A percentile compares a stretch with the other conserved stretches of the same genome.
phyloP scores from a whole-genome alignment of 805 yeast species.

The Teunomyces lycoperdinae region DNA sequence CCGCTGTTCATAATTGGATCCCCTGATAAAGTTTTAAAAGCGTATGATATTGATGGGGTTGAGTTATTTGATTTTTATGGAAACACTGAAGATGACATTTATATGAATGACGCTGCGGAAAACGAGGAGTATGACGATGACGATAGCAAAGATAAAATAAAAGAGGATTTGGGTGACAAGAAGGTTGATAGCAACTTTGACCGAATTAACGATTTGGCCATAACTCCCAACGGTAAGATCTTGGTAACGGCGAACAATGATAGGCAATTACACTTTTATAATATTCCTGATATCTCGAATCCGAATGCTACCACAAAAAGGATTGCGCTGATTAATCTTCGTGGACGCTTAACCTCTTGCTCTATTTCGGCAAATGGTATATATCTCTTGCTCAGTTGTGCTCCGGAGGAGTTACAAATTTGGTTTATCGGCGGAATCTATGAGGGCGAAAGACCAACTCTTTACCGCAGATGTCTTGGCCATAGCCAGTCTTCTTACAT shows the following conservation, averaged over 20 bases:
- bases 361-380: slow-evolving; percentile 54
- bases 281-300: slow-evolving; percentile 38
- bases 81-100: slow-evolving; percentile 23
- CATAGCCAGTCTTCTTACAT: slow-evolving; percentile 68
- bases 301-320: slow-evolving; percentile 33
- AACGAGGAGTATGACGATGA: slow-evolving; percentile 5
- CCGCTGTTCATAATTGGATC: slow-evolving; percentile 68
- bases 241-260: slow-evolving; percentile 66
- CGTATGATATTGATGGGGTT: slow-evolving; percentile 35
- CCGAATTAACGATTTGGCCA: slow-evolving; percentile 65
- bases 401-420: slow-evolving; percentile 73
- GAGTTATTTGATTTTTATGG: slow-evolving; percentile 44
- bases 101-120: slow-evolving; percentile 7
- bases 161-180: slow-evolving; percentile 3
- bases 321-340: slow-evolving; percentile 48
- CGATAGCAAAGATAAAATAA: background rate
- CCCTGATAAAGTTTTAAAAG: slow-evolving; percentile 60
- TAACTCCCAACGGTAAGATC: slow-evolving; percentile 60
- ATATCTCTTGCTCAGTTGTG: slow-evolving; percentile 57
- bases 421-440: slow-evolving; percentile 63
- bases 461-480: slow-evolving; percentile 67
- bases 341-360: slow-evolving; percentile 63
- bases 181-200: slow-evolving; percentile 27
- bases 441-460: slow-evolving; percentile 7
- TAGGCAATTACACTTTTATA: slow-evolving; percentile 58